A percentile compares a stretch with the other conserved stretches of the same genome.
Conservation (phyloP, 805 yeast species). For the Phaffomyces thermotolerans region DNA sequence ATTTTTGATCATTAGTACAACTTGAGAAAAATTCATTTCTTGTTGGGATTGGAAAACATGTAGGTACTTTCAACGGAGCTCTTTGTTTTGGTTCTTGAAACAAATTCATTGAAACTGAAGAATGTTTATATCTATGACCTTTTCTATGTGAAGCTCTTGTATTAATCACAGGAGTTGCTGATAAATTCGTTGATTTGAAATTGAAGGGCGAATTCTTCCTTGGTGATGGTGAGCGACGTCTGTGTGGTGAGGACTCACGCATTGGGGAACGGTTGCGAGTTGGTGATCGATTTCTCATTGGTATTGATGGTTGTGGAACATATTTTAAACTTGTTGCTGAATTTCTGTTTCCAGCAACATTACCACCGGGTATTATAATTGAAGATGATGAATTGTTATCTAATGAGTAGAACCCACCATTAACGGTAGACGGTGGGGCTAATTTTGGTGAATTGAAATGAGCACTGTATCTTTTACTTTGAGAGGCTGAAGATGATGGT, state of each 20-base stretch:
- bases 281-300: constrained; percentile 20
- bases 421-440: constrained; percentile 6
- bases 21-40: constrained; percentile 54
- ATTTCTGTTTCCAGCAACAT: constrained; percentile 22
- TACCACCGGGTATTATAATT: constrained; percentile 22
- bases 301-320: constrained; percentile 18
- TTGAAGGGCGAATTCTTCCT: constrained; percentile 47
- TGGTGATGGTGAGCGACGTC: constrained; percentile 22
- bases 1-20: constrained; percentile 48
- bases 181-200: constrained; percentile 47
- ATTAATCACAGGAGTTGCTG: constrained; percentile 26
- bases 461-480: constrained; percentile 13
- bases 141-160: constrained; percentile 67
- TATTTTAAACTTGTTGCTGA: constrained; percentile 21
- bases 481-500: constrained; percentile 13
- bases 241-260: constrained; percentile 26
- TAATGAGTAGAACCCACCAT: constrained; percentile 6
- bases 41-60: constrained; percentile 39
- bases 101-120: constrained; percentile 92
- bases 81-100: constrained; percentile 85
- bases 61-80: constrained; percentile 74
- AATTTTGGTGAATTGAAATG: constrained; percentile 9
- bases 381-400: constrained; percentile 20
- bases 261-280: constrained; percentile 20
- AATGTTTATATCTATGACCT: constrained; percentile 93